These are phyloP conservation scores for Ogataea pini DNA, from an alignment of 805 yeast species.

Conservation along the genomic window DNA sequence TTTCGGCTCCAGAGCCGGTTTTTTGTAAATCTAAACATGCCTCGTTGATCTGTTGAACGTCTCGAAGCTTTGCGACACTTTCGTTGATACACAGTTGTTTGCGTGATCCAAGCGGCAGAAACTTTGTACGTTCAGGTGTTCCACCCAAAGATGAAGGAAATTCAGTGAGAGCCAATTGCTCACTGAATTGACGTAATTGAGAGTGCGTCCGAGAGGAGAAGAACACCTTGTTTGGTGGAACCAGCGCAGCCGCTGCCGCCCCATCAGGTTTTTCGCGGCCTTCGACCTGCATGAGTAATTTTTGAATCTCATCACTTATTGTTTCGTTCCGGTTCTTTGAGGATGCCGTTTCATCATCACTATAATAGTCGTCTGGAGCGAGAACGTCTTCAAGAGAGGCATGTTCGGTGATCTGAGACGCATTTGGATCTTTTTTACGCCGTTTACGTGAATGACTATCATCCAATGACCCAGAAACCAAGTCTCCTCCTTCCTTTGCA, in stretches of 20 bases:
- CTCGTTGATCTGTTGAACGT: conserved; percentile 66
- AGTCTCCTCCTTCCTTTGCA: conserved; percentile 27
- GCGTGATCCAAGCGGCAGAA: conserved; percentile 76
- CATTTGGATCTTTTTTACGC: conserved; percentile 19
- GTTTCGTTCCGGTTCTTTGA: conserved; percentile 33
- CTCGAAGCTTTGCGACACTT: conserved; percentile 50
- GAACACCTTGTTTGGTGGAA: conserved; percentile 47
- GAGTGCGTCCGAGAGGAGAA: conserved; percentile 91
- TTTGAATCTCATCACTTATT: conserved; percentile 49
- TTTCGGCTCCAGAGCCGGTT: conserved; percentile 8
- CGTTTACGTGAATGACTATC: conserved; percentile 16
- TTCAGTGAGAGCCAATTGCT: conserved; percentile 61
- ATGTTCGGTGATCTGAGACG: not conserved
- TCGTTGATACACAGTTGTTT: conserved; percentile 82
- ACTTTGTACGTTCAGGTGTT: conserved; percentile 57
- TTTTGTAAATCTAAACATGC: conserved; percentile 74
- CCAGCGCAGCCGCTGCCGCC: conserved; percentile 10
- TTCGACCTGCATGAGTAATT: conserved; percentile 46
- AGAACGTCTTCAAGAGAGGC: conserved; percentile 18
- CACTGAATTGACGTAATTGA: conserved; percentile 77
- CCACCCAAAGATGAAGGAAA: conserved; percentile 61
- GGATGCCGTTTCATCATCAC: conserved; percentile 31
- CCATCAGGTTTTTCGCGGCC: conserved; percentile 24
- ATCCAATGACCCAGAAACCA: conserved; percentile 26
- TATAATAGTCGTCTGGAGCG: conserved; percentile 39